Evolutionary conservation across 805 yeast species (phyloP).

Genomic region (Dipodascopsis tothii): DNA sequence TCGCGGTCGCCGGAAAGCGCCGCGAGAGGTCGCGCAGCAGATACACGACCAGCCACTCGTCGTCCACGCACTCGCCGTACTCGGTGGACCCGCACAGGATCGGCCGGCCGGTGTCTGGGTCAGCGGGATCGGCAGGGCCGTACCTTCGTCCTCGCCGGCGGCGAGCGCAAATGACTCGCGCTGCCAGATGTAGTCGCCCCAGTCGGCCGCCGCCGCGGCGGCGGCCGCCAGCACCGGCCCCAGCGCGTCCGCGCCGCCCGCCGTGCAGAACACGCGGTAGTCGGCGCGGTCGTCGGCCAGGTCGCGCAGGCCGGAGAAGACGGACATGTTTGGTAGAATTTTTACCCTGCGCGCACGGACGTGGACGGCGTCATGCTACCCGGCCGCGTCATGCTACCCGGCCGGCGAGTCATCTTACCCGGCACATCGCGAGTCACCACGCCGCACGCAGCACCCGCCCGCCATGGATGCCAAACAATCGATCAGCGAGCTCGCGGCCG

Average conservation of each 20-base stretch:
- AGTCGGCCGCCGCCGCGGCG: background rate
- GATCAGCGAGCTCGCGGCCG: constrained; percentile 28
- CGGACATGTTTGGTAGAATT: too few species aligned
- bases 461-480: constrained; percentile 9
- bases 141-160: too few species aligned
- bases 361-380: too few species aligned
- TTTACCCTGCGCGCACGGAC: too few species aligned
- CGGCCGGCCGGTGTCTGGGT: constrained; percentile 9
- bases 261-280: background rate
- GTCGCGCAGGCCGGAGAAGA: background rate
- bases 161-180: background rate
- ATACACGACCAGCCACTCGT: constrained; percentile 30
- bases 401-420: too few species aligned
- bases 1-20: constrained; percentile 12
- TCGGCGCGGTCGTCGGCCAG: background rate
- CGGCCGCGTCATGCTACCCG: too few species aligned
- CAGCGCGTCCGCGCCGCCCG: background rate
- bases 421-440: too few species aligned
- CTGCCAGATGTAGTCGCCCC: background rate
- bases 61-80: constrained; percentile 30
- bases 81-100: constrained; percentile 26
- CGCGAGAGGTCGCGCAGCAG: constrained; percentile 23
- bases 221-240: background rate
- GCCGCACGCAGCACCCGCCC: too few species aligned
- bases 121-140: too few species aligned